A percentile compares a stretch with the other conserved stretches of the same genome.
phyloP scores from a whole-genome alignment of 495 filamentous ascomycete genomes.

The Neurospora discreta region DNA sequence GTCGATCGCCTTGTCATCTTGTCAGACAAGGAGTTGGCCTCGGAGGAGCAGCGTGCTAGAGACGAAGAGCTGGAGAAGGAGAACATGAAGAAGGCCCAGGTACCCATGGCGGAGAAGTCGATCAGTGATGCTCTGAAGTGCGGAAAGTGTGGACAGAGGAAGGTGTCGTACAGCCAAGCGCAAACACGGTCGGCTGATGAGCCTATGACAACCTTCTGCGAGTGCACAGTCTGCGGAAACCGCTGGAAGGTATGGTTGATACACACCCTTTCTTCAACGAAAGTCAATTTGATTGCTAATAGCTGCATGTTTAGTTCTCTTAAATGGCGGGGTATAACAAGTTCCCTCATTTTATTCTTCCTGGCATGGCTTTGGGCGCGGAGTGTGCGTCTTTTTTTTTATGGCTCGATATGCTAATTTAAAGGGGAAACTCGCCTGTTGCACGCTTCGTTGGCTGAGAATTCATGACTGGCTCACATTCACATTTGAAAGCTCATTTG shows the following conservation, averaged over 20 bases:
- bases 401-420: background rate
- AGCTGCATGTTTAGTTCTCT: conserved; percentile 7
- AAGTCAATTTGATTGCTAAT: background rate
- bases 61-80: conserved; percentile 67
- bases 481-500: background rate
- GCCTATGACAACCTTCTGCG: conserved; percentile 77
- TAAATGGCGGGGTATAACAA: conserved; percentile 3
- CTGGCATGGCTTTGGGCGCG: background rate
- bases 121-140: conserved; percentile 81
- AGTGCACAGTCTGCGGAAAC: conserved; percentile 64
- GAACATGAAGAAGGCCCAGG: conserved; percentile 93
- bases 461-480: background rate
- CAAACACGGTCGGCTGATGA: conserved; percentile 94
- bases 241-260: conserved; percentile 53
- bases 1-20: conserved; percentile 61
- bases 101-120: conserved; percentile 76
- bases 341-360: background rate
- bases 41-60: conserved; percentile 65
- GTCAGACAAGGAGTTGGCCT: conserved; percentile 36
- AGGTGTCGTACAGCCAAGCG: conserved; percentile 89
- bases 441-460: background rate
- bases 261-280: conserved; percentile 8
- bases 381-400: background rate
- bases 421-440: background rate
- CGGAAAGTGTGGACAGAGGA: conserved; percentile 80